A percentile compares a stretch with the other conserved stretches of the same genome.
phyloP scores from a whole-genome alignment of 306 rosid species.

The Cucumis cinereus region DNA sequence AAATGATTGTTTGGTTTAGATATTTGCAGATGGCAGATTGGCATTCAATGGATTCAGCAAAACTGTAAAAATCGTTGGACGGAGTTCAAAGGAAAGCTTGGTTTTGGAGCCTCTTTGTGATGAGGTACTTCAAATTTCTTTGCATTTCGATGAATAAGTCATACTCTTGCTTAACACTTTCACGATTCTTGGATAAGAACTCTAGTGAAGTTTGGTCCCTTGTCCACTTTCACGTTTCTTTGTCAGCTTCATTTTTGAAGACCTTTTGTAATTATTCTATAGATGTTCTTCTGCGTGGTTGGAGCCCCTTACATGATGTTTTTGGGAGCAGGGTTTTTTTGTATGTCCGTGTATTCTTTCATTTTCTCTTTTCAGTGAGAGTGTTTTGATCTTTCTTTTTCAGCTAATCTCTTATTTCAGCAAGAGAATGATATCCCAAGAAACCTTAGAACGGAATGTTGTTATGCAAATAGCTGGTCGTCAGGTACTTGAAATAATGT shows the following conservation, averaged over 20 bases:
- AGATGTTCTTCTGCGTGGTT: too few species aligned
- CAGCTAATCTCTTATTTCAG: conserved; percentile 58
- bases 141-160: not conserved
- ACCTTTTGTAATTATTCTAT: too few species aligned
- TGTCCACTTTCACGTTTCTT: too few species aligned
- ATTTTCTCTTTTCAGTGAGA: not conserved
- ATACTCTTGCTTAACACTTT: too few species aligned
- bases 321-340: too few species aligned
- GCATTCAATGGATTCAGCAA: conserved; percentile 14
- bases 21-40: conserved; percentile 36
- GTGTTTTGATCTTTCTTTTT: conserved; percentile 13
- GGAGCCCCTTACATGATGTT: too few species aligned
- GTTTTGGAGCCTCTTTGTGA: conserved; percentile 62
- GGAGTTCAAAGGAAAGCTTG: conserved; percentile 39
- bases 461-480: conserved; percentile 47
- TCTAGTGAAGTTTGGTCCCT: too few species aligned
- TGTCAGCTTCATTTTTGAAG: too few species aligned
- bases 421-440: conserved; percentile 61
- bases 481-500: conserved; percentile 35
- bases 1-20: conserved; percentile 34
- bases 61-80: conserved; percentile 14
- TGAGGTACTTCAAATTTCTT: conserved; percentile 29
- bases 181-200: too few species aligned
- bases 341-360: too few species aligned
- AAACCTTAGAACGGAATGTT: conserved; percentile 58